Evolutionary conservation across 2,329 filamentous ascomycete genomes (phyloP).

Genomic region (Sarocladiaceae sp.): DNA sequence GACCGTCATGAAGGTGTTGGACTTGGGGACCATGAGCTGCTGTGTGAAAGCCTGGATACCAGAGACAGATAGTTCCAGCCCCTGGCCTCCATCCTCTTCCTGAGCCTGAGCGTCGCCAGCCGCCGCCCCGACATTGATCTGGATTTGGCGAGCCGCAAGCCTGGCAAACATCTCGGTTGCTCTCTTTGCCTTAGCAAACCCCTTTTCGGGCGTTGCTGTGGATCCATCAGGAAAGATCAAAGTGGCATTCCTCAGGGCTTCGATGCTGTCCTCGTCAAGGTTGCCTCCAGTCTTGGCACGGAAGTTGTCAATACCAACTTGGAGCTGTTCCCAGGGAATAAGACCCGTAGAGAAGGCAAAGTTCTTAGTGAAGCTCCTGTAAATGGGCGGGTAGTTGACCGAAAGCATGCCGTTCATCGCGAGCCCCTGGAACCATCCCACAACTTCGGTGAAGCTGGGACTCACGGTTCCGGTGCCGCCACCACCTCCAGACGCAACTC

Average conservation of each 20-base stretch:
- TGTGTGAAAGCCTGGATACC: slow-evolving; percentile 82
- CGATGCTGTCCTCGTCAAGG: slow-evolving; percentile 70
- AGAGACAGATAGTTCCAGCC: slow-evolving; percentile 49
- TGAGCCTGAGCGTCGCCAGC: slow-evolving; percentile 11
- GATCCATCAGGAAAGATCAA: slow-evolving; percentile 62
- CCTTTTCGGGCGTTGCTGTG: slow-evolving; percentile 31
- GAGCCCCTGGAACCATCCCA: slow-evolving; percentile 88
- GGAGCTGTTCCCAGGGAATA: slow-evolving; percentile 74
- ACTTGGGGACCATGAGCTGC: slow-evolving; percentile 74
- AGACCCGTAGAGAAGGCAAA: slow-evolving; percentile 88
- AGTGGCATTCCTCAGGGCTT: slow-evolving; percentile 68
- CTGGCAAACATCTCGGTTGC: slow-evolving; percentile 34
- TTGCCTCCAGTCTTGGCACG: slow-evolving; percentile 77
- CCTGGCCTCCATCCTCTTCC: slow-evolving; percentile 18
- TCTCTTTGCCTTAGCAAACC: slow-evolving; percentile 34
- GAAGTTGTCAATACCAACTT: slow-evolving; percentile 78
- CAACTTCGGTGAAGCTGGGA: slow-evolving; percentile 78
- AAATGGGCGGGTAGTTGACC: slow-evolving; percentile 79
- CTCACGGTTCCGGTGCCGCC: slow-evolving; percentile 60
- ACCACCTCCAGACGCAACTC: slow-evolving; percentile 36
- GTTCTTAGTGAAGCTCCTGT: slow-evolving; percentile 85
- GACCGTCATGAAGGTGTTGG: slow-evolving; percentile 95
- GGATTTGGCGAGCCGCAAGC: slow-evolving; percentile 33
- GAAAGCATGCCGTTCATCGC: slow-evolving; percentile 96
- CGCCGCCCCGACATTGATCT: slow-evolving; percentile 13